phyloP scores from a whole-genome alignment of 2,329 filamentous ascomycete genomes.

The Neonectria coccinea region DNA sequence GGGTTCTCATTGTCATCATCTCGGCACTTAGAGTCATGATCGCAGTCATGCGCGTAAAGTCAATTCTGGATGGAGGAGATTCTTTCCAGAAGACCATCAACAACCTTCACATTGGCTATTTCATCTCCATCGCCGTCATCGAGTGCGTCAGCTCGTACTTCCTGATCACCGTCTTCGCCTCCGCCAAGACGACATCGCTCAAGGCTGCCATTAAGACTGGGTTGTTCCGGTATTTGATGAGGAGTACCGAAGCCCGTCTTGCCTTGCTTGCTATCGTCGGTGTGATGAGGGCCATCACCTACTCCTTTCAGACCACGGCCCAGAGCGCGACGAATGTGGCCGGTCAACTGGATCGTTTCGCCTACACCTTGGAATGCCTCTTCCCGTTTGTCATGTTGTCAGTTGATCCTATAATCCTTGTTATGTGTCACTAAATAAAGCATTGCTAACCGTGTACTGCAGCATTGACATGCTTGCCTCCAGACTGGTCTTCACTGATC shows the following conservation, averaged over 20 bases:
- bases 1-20: slow-evolving; percentile 66
- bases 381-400: slow-evolving; percentile 57
- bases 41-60: slow-evolving; percentile 46
- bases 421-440: no score
- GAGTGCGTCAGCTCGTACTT: slow-evolving; percentile 56
- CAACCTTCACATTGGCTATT: slow-evolving; percentile 56
- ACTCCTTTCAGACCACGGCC: slow-evolving; percentile 53
- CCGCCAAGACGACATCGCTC: slow-evolving; percentile 46
- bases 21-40: slow-evolving; percentile 59
- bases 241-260: slow-evolving; percentile 54
- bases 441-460: accelerated
- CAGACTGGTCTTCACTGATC: slow-evolving; percentile 46
- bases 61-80: slow-evolving; percentile 43
- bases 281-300: slow-evolving; percentile 54
- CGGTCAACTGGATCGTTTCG: slow-evolving; percentile 56
- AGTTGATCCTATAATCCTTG: slow-evolving; percentile 24
- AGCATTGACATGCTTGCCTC: slow-evolving; percentile 53
- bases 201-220: slow-evolving; percentile 48
- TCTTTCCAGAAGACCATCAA: slow-evolving; percentile 50
- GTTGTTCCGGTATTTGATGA: slow-evolving; percentile 55
- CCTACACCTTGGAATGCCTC: slow-evolving; percentile 56
- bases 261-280: slow-evolving; percentile 54
- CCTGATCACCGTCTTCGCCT: slow-evolving; percentile 52
- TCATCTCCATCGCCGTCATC: slow-evolving; percentile 54
- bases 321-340: slow-evolving; percentile 53